Evolutionary conservation across 2,329 filamentous ascomycete species (phyloP).

Genomic region (Bipolaris cookei): DNA sequence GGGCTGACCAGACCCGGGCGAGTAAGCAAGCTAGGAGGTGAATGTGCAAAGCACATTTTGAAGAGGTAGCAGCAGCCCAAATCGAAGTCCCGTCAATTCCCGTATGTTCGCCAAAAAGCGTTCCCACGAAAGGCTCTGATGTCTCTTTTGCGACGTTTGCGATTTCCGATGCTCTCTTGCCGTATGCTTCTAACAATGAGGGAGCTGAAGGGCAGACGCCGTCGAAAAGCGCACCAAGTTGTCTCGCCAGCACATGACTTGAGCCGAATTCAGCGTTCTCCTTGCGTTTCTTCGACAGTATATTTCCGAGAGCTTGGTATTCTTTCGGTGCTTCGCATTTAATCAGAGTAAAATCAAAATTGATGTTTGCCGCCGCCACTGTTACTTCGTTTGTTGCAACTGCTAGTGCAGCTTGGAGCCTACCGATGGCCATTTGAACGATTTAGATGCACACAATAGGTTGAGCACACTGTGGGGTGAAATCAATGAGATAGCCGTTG

Average conservation of each 20-base stretch:
- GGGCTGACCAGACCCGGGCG: slow-evolving; percentile 36
- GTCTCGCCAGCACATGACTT: slow-evolving; percentile 48
- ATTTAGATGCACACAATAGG: background rate
- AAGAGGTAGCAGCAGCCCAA: slow-evolving; percentile 51
- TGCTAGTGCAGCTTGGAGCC: background rate
- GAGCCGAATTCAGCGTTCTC: slow-evolving; percentile 50
- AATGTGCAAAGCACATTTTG: slow-evolving; percentile 30
- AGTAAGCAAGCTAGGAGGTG: slow-evolving; percentile 51
- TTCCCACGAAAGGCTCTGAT: background rate
- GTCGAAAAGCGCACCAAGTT: slow-evolving; percentile 52
- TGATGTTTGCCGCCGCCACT: slow-evolving; percentile 35
- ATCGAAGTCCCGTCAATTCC: slow-evolving; percentile 45
- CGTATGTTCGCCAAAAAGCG: slow-evolving; percentile 26
- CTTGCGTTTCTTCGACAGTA: slow-evolving; percentile 40
- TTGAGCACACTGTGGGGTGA: background rate
- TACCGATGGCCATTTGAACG: background rate
- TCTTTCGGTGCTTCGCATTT: slow-evolving; percentile 52
- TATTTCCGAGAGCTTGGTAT: slow-evolving; percentile 40
- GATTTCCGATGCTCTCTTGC: slow-evolving; percentile 36
- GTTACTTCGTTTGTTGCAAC: slow-evolving; percentile 22
- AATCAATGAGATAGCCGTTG: no score
- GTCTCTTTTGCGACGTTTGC: background rate
- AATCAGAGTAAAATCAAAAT: slow-evolving; percentile 54
- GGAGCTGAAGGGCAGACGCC: slow-evolving; percentile 42
- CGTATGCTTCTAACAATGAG: slow-evolving; percentile 46